Base-by-base conservation (phyloP, 345 rosid genomes). In the Psidium guajava region DNA sequence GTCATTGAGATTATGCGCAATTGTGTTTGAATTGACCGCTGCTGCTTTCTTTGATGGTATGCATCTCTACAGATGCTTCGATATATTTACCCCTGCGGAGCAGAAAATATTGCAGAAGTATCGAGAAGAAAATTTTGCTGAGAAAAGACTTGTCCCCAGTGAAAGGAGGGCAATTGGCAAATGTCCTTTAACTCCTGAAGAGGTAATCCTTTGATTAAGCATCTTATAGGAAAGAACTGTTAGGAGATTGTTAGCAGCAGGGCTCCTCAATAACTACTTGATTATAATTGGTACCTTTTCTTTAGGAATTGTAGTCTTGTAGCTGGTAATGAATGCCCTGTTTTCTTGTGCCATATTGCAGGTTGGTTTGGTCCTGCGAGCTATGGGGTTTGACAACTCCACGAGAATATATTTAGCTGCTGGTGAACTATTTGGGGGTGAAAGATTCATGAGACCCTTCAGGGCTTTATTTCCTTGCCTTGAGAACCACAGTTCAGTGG, bases 381-480 rank as follows among this genome's bases (percentile, higher is more conserved):
- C 98, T 81, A 92, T 96, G 98, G 95, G 95, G 40, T 98, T 98
- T 82, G 94, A 93, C 90, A 96, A 98, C 91, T 90, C 99, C 86
- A 94, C 99, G 77, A 89, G 94, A 88, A 94, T 98, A 90, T 95
- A 93, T 89, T 88, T 98, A 88, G 99, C 99, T 75, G 98, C 99
- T 50, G 99, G 99, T 82, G 98, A 96, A 64, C 88, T 98, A 84
- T 96, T 95, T 92, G 99, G 99, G 81, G 99, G 99, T 83, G 95
- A 96, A 87, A 85, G 91, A 86, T 98, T 95, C 87, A 94, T 96
- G 98, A 93, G 92, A 84, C 99, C 99, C 21, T 98, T 98, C 58
- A 88, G 94, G 85, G 85, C 90, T 36, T 87, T 96, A 58, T 97
- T 97, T 87, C 98, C 99, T 88, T 94, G 86, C 87, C 98, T 97